phyloP scores from a whole-genome alignment of 208 protist genomes.

The Naegleria gruberi region DNA sequence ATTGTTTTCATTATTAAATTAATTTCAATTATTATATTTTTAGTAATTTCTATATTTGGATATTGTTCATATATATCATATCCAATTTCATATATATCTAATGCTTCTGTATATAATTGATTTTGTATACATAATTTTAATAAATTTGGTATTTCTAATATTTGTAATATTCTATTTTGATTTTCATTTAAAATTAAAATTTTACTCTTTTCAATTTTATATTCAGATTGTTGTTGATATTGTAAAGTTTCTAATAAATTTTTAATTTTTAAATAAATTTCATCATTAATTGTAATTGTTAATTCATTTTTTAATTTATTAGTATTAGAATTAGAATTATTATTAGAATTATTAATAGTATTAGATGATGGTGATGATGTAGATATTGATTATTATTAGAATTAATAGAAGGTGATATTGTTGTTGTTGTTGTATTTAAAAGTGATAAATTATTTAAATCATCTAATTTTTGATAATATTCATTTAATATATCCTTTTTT shows the following conservation, averaged over 20 bases:
- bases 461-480: neutral
- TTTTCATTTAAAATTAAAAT: neutral
- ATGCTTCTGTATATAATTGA: neutral
- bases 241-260: neutral
- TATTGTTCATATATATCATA: neutral
- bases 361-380: no score
- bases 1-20: neutral
- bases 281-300: no score
- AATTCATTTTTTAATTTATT: no score
- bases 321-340: no score
- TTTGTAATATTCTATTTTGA: neutral
- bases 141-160: neutral
- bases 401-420: neutral
- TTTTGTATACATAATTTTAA: neutral
- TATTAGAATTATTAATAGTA: no score
- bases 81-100: neutral
- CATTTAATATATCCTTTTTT: neutral
- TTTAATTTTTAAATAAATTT: neutral
- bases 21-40: neutral
- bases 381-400: neutral
- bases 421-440: no score
- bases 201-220: neutral
- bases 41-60: neutral
- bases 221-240: neutral
- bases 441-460: neutral